phyloP scores from a whole-genome alignment of 2,329 filamentous ascomycete species.

The Xylariaceae sp. region DNA sequence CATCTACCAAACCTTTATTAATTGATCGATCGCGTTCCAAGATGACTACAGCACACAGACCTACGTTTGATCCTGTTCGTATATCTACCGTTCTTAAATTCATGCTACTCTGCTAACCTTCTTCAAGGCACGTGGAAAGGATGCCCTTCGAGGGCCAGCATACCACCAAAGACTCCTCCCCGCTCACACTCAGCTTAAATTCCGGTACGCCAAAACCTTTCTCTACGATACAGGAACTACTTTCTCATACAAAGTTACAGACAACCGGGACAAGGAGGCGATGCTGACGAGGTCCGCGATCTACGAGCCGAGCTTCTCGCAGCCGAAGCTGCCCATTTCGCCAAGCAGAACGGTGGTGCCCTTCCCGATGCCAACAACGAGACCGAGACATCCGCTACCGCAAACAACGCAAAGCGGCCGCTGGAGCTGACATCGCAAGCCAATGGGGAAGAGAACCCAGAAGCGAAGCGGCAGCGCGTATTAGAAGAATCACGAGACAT shows the following conservation, averaged over 20 bases:
- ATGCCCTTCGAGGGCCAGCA: conserved; percentile 88
- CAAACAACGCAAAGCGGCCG: conserved; percentile 66
- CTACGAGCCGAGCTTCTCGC: conserved; percentile 87
- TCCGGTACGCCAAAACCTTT: conserved; percentile 59
- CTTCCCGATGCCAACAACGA: conserved; percentile 50
- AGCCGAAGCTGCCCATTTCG: conserved; percentile 86
- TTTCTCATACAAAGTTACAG: conserved; percentile 48
- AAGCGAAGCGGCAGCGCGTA: conserved; percentile 84
- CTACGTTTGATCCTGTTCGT: conserved; percentile 91
- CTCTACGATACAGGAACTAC: not conserved
- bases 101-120: conserved; percentile 12
- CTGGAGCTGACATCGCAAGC: conserved; percentile 58
- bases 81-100: not conserved
- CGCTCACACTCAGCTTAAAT: conserved; percentile 92
- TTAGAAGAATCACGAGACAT: conserved; percentile 87
- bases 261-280: conserved; percentile 88
- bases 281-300: conserved; percentile 76
- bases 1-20: not conserved
- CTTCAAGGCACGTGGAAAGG: conserved; percentile 83
- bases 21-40: not conserved
- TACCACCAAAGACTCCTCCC: conserved; percentile 97
- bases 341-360: conserved; percentile 76
- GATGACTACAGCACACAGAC: conserved; percentile 78
- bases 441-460: conserved; percentile 69
- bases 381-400: conserved; percentile 45